Conservation (phyloP, 2,329 filamentous ascomycete species). For the Orbilia brochopaga region DNA sequence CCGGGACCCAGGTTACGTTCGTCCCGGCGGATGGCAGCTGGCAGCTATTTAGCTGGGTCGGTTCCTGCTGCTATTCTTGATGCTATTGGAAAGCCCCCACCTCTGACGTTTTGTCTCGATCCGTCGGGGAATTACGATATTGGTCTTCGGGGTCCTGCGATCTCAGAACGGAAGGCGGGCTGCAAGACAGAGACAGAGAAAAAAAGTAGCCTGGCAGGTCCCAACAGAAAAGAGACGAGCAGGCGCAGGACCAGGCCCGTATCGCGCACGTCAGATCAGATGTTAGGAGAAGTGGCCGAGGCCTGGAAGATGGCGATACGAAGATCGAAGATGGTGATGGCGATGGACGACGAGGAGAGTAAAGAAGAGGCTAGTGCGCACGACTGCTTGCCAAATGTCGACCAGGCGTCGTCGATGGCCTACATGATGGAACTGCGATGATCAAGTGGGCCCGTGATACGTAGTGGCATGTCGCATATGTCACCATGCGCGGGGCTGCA, state of each 20-base stretch:
- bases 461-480: no score
- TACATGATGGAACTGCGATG: not conserved
- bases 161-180: conserved; percentile 49
- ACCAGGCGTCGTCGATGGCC: not conserved
- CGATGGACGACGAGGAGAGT: not conserved
- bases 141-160: conserved; percentile 28
- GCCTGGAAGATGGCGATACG: not conserved
- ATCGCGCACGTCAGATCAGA: conserved; percentile 7
- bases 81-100: not conserved
- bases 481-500: not conserved
- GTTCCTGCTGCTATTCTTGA: conserved; percentile 29
- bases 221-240: conserved; percentile 18
- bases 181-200: conserved; percentile 8
- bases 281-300: not conserved
- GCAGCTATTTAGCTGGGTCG: no score
- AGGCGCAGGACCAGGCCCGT: conserved; percentile 2
- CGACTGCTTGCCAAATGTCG: not conserved
- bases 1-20: conserved; percentile 33
- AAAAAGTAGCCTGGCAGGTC: conserved; percentile 25
- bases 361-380: not conserved
- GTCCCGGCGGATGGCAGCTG: conserved; percentile 11
- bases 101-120: conserved; percentile 3
- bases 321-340: not conserved
- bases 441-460: conserved; percentile 2
- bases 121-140: conserved; percentile 32